Percentiles rank a stretch among this genome's conserved stretches.
These are phyloP conservation scores for Chlorella ohadii DNA, from an alignment of 139 green algal species.

Conservation along the genomic window DNA sequence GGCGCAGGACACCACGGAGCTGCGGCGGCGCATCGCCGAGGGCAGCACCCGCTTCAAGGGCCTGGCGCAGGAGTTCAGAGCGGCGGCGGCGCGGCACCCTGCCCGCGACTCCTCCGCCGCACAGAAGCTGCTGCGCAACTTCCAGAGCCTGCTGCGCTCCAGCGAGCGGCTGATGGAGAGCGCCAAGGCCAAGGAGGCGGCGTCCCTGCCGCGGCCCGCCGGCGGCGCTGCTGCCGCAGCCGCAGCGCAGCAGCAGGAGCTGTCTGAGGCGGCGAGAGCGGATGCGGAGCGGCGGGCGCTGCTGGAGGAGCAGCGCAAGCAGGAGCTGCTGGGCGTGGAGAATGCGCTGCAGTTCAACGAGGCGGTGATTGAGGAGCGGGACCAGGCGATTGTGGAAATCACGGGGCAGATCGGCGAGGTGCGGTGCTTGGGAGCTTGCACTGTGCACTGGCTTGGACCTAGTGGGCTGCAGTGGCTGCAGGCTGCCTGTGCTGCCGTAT, in stretches of 20 bases:
- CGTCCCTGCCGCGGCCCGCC: constrained; percentile 58
- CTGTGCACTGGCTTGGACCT: too few relatives aligned
- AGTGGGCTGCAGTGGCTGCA: too few relatives aligned
- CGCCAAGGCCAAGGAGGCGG: constrained; percentile 70
- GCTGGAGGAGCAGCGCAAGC: constrained; percentile 49
- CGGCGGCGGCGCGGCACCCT: constrained; percentile 37
- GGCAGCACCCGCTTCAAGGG: constrained; percentile 11
- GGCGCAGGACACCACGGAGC: constrained; percentile 70
- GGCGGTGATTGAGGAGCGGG: constrained; percentile 87
- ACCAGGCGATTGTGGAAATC: constrained; percentile 77
- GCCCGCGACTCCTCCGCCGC: constrained; percentile 40
- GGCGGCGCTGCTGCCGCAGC: constrained; percentile 17
- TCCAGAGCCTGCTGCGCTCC: constrained; percentile 59
- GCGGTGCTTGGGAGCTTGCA: too few relatives aligned
- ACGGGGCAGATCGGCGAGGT: constrained; percentile 69
- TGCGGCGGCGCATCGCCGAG: constrained; percentile 54
- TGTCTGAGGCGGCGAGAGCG: too few relatives aligned
- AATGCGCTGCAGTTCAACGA: constrained; percentile 80
- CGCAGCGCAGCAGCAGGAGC: neutral
- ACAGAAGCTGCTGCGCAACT: constrained; percentile 60
- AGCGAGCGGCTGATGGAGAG: constrained; percentile 70
- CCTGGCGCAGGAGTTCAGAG: constrained; percentile 32
- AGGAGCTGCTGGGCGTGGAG: constrained; percentile 63
- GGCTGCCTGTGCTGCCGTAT: too few relatives aligned
- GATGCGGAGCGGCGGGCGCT: constrained; percentile 58